Percentiles rank a stretch among this genome's conserved stretches.
Conservation (phyloP, 768 basidiomycete species). For the Panellus pusillus region DNA sequence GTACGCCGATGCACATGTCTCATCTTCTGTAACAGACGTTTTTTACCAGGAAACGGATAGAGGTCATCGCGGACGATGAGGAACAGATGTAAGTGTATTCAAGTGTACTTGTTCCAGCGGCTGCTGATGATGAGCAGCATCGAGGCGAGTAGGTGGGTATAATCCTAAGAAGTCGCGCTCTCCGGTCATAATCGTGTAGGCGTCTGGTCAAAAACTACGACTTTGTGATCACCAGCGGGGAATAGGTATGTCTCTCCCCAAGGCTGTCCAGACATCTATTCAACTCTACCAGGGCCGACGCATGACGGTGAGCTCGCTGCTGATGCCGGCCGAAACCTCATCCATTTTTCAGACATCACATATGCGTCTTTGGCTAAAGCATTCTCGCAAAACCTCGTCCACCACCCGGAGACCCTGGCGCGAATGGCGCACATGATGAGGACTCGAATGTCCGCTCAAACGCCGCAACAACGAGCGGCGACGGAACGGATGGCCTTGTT, state of each 20-base stretch:
- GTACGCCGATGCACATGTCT: slow-evolving; percentile 37
- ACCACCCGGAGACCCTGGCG: slow-evolving; percentile 75
- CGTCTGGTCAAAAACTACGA: slow-evolving; percentile 83
- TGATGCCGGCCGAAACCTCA: not conserved
- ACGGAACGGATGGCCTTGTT: slow-evolving; percentile 90
- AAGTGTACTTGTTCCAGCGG: not conserved
- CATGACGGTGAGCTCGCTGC: slow-evolving; percentile 65
- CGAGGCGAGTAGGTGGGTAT: slow-evolving; percentile 83
- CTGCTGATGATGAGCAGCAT: slow-evolving; percentile 44
- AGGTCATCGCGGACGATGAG: slow-evolving; percentile 90
- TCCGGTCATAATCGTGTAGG: slow-evolving; percentile 62
- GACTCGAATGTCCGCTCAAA: slow-evolving; percentile 60
- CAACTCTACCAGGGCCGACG: slow-evolving; percentile 46
- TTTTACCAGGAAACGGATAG: slow-evolving; percentile 70
- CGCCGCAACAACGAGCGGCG: slow-evolving; percentile 72
- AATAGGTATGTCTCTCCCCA: slow-evolving; percentile 51
- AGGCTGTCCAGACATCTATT: no score
- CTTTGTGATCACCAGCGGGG: slow-evolving; percentile 91
- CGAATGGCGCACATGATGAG: slow-evolving; percentile 68
- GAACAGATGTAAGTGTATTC: slow-evolving; percentile 70
- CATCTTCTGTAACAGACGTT: slow-evolving; percentile 22
- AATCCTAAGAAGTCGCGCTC: slow-evolving; percentile 72
- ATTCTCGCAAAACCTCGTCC: slow-evolving; percentile 67
- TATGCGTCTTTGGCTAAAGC: slow-evolving; percentile 86
- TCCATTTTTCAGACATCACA: slow-evolving; percentile 67